Evolutionary conservation across 2,329 filamentous ascomycete genomes (phyloP).

Genomic region (Colletotrichum gloeosporioides): DNA sequence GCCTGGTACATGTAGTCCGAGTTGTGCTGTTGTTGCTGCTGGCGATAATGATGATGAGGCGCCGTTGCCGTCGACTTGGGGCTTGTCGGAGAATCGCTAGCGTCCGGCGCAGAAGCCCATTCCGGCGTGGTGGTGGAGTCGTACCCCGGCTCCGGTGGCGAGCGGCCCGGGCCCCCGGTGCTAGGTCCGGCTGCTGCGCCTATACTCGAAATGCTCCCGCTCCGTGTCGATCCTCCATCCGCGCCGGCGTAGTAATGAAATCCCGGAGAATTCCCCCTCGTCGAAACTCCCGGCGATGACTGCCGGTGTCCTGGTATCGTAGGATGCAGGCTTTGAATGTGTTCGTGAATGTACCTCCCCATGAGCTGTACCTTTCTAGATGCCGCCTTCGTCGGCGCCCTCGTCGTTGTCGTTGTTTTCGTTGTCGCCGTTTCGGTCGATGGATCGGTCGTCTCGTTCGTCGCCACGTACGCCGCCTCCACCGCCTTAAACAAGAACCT

Average conservation of each 20-base stretch:
- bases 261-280: neutral
- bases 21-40: neutral
- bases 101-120: neutral
- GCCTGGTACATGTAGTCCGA: slow-evolving; percentile 53
- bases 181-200: neutral
- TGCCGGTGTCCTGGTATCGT: neutral
- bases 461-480: neutral
- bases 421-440: neutral
- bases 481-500: slow-evolving; percentile 51
- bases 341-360: slow-evolving; percentile 5
- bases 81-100: neutral
- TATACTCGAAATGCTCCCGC: neutral
- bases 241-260: neutral
- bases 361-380: neutral
- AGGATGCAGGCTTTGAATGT: neutral
- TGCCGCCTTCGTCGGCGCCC: neutral
- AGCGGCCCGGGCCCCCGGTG: neutral
- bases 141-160: neutral
- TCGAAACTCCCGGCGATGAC: neutral
- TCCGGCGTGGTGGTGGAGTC: slow-evolving; percentile 18
- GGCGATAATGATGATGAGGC: neutral
- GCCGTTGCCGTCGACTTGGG: neutral
- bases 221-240: neutral
- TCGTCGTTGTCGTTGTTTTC: neutral
- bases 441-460: neutral